Evolutionary conservation across 257 asterid species (phyloP), one percentile per base, ranked within the genome.

Genomic region (Ocimum tenuiflorum): DNA sequence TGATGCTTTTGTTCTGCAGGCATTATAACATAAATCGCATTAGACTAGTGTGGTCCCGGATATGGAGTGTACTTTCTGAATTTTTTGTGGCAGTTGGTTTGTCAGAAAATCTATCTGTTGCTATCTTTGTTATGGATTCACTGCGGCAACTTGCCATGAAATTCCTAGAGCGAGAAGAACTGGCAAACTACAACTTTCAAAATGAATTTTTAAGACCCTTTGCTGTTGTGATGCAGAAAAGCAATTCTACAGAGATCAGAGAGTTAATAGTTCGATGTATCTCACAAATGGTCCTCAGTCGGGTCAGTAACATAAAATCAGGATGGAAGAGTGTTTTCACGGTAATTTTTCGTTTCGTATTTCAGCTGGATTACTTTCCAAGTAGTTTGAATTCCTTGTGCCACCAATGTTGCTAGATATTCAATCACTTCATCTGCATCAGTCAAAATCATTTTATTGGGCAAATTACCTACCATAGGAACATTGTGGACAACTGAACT

Each of bases 271-370:
- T 94, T 74, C 94, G 99, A 58, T 94, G 99, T 60, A 83, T 94
- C 79, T 94, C 99, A 3, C 99, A 94, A 76, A 94, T 94, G 99
- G 99, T 94, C 71, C 89, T 94, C 71, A 90, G 96, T 78, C 91
- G 99, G 73, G 97, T 94, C 85, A 86, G 67, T 69, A 85, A 94
- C 74, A 85, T 94, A 73, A 94, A 94, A 82, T 94, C 99, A 63
- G 97, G 99, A 68, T 94, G 99, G 99, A 94, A 90, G 88, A 94
- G 99, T 71, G 99, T 94, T 65, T 94, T 94, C 84, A 83, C 79
- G 99, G 99, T 94, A 86, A 82, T 31, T 52, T 41, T 69, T 45
- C 38, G 19, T 55, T 66, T 60, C 39, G 35, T 9, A 67, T 72
- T 68, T 60, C 48, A 60, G 41, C 8, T 58, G 41, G n/a, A 41